Evolutionary conservation across 192 early-diverging fungal species (phyloP).

Genomic region (Allomyces javanicus): DNA sequence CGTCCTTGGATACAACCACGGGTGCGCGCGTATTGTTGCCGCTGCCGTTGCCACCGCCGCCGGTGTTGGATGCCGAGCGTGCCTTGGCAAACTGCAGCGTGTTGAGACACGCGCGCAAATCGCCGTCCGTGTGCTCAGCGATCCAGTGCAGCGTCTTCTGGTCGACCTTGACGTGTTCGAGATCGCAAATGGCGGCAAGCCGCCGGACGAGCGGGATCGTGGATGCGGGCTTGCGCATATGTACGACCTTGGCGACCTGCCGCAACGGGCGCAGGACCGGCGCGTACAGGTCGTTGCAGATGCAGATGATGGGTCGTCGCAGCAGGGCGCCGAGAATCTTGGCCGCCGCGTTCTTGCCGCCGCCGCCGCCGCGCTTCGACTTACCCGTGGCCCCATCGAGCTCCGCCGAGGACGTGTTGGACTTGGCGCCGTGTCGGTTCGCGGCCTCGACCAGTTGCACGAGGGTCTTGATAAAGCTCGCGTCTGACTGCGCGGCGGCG

Average conservation of each 20-base stretch:
- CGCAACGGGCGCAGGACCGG: slow-evolving; percentile 70
- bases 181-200: slow-evolving; percentile 57
- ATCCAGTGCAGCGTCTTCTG: slow-evolving; percentile 52
- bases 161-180: slow-evolving; percentile 53
- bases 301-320: slow-evolving; percentile 87
- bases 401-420: no score
- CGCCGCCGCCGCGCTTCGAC: neutral
- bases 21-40: neutral
- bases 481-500: slow-evolving; percentile 45
- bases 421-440: no score
- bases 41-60: neutral
- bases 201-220: slow-evolving; percentile 43
- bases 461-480: slow-evolving; percentile 67
- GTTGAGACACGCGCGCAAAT: slow-evolving; percentile 74
- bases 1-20: slow-evolving; percentile 10
- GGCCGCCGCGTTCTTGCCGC: slow-evolving; percentile 11
- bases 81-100: slow-evolving; percentile 45
- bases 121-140: slow-evolving; percentile 58
- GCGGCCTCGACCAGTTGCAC: slow-evolving; percentile 28
- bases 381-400: no score
- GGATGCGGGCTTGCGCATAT: slow-evolving; percentile 44
- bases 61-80: neutral
- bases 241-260: slow-evolving; percentile 46
- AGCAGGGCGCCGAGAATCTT: slow-evolving; percentile 18
- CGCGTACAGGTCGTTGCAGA: slow-evolving; percentile 94